Conservation (phyloP, 2,329 filamentous ascomycete species). For the Pestalotiopsis sp. region DNA sequence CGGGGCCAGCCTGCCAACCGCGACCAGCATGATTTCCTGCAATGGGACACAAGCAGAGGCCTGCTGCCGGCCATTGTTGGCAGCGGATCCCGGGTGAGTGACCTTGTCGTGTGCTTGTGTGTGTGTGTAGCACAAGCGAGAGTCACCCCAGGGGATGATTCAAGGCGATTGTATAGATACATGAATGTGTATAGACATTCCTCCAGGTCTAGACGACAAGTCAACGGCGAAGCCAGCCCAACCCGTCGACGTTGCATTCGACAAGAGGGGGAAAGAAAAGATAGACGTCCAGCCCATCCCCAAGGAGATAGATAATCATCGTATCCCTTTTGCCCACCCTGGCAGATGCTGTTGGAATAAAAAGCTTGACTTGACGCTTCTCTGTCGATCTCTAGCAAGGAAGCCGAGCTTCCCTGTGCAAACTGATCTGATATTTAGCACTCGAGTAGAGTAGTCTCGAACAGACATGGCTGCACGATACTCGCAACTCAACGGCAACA, state of each 20-base stretch:
- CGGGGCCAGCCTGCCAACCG: too few relatives aligned
- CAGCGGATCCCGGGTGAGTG: not conserved
- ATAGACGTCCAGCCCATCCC: not conserved
- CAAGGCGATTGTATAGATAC: slow-evolving; percentile 1
- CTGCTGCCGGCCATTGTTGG: not conserved
- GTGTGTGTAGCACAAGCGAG: slow-evolving; percentile 1
- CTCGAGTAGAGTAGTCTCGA: not conserved
- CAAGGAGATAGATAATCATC: too few relatives aligned
- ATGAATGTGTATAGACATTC: slow-evolving; percentile 10
- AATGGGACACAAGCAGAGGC: not conserved
- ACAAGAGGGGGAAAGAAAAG: slow-evolving; percentile 12
- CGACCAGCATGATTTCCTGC: too few relatives aligned
- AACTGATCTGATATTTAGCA: not conserved
- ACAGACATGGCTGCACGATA: slow-evolving; percentile 9
- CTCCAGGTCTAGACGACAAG: not conserved
- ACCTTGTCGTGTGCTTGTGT: not conserved
- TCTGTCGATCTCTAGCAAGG: not conserved
- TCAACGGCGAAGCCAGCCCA: slow-evolving; percentile 4
- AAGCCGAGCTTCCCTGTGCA: not conserved
- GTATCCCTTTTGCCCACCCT: too few relatives aligned
- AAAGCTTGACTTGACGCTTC: not conserved
- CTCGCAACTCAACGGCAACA: slow-evolving; percentile 15
- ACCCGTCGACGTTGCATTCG: slow-evolving; percentile 22
- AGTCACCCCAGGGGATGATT: not conserved
- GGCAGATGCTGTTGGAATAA: slow-evolving; percentile 1